Base-by-base conservation (phyloP, 352 stramenopile species). In the Globisporangium solare region DNA sequence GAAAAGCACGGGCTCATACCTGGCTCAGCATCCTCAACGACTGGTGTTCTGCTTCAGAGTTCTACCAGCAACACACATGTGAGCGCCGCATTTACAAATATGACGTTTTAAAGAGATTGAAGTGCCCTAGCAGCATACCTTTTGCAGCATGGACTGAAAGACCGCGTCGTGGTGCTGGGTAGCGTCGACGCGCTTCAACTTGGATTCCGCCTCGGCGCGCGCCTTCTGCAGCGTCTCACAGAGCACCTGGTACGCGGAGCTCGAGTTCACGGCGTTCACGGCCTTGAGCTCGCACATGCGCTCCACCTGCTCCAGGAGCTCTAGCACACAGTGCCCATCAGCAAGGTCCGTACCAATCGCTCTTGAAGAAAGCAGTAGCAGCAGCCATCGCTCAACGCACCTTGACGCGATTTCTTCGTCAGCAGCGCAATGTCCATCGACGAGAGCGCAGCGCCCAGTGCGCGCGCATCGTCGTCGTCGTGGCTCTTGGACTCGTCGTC, bases 241-340 rank as follows among this genome's bases (percentile, higher is more conserved):
- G 39, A 91, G 66, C 54, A 54, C n/a, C 31, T 79, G 67, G 54
- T 91, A 88, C 37, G 81, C 79, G 2, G 55, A 56, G 37, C 76
- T 88, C n/a, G 64, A 62, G 13, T 64, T 80, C 22, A 91, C 76
- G 1, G 73, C 69, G 31, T 71, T 56, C 56, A 76, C 68, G 21
- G 81, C 81, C 49, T 80, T 82, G 47, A 70, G 66, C 52, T 91
- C 81, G 27, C 81, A 91, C 43, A 71, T 67, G 35, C 65, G 70
- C 57, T 91, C 78, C 45, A 91, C 75, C 15, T 82, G 66, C 24
- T 73, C 67, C 54, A 89, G 58, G 45, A 91, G 67, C 43, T 91
- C 80, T 81, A 43, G 12, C 37, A 37, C 0, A 43, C n/a, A 54
- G 8, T 18, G 14, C 37, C 11, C 37, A 42, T 42, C 14, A 42